Base-by-base conservation (phyloP, 164 flowering plant species). In the Dillenia suffruticosa region DNA sequence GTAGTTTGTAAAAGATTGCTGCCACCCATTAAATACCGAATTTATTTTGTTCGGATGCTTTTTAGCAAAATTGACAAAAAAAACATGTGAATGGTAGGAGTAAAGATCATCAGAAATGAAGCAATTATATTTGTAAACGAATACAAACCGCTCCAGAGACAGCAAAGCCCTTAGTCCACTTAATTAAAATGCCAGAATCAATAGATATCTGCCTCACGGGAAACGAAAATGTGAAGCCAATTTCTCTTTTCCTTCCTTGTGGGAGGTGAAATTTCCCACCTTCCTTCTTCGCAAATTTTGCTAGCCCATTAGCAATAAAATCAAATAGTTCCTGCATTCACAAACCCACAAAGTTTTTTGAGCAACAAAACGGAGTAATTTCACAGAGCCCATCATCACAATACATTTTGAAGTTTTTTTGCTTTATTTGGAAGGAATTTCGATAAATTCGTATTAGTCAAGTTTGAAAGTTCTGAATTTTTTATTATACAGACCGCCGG, bases 161-260 rank as follows among this genome's bases (percentile, higher is more conserved):
- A 8, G 92, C 75, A 71, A 90, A 93, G 5, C 96, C 96, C 68
- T 93, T 93, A 2, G 97, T 90, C 98, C 96, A 93, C 68, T 86
- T 85, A 56, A 93, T 88, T 12, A 90, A 78, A 48, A 81, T 85
- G 60, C 98, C 96, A 9, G 98, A 87, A 61, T 79, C 82, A 51
- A 90, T 83, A 1, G 98, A 87, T 9, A 81, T 87, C 58, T 93
- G 96, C 67, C 76, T 89, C 53, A 93, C 87, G 0, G 98, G 97
- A 66, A 90, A 93, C 47, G 98, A 93, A 72, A 93, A 93, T 22
- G 97, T 88, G 68, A 93, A 93, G 13, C 98, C 98, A 24, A 84
- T 74, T 72, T 93, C 96, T 61, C 96, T 81, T 58, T 75, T 81
- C 70, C 84, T 83, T 52, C 85, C 90, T 49, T 15, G 26, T 2